phyloP scores from a whole-genome alignment of 2,329 filamentous ascomycete species.

The Hypoxylon sp. region DNA sequence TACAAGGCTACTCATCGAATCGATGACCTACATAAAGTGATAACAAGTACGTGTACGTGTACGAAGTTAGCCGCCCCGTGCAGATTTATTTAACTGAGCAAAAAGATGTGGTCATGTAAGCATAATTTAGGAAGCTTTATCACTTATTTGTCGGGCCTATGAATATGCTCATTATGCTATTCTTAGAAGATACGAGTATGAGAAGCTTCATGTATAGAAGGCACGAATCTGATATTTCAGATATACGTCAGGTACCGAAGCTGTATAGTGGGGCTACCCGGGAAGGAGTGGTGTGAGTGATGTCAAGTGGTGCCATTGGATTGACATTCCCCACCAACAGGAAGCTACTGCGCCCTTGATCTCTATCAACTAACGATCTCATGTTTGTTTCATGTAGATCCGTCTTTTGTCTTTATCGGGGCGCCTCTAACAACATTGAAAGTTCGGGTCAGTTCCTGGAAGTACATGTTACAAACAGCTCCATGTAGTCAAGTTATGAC shows the following conservation, averaged over 20 bases:
- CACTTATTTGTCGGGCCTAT: too few relatives aligned
- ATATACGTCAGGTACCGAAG: background rate
- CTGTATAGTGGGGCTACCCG: conserved; percentile 7
- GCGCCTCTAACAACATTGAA: background rate
- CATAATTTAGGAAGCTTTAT: too few relatives aligned
- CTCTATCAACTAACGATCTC: conserved; percentile 9
- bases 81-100: too few relatives aligned
- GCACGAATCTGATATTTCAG: too few relatives aligned
- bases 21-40: background rate
- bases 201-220: too few relatives aligned
- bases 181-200: too few relatives aligned
- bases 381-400: conserved; percentile 8
- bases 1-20: background rate
- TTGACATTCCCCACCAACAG: conserved; percentile 8
- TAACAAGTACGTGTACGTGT: background rate
- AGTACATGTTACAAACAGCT: background rate
- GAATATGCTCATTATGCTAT: too few relatives aligned
- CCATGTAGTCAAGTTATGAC: conserved; percentile 20
- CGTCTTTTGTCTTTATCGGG: conserved; percentile 6
- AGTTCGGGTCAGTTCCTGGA: background rate
- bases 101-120: too few relatives aligned
- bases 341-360: conserved; percentile 1
- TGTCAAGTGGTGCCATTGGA: conserved; percentile 11
- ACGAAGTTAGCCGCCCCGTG: too few relatives aligned
- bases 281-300: conserved; percentile 15